phyloP scores from a whole-genome alignment of 345 rosid genomes.

The Hypericum androsaemum region DNA sequence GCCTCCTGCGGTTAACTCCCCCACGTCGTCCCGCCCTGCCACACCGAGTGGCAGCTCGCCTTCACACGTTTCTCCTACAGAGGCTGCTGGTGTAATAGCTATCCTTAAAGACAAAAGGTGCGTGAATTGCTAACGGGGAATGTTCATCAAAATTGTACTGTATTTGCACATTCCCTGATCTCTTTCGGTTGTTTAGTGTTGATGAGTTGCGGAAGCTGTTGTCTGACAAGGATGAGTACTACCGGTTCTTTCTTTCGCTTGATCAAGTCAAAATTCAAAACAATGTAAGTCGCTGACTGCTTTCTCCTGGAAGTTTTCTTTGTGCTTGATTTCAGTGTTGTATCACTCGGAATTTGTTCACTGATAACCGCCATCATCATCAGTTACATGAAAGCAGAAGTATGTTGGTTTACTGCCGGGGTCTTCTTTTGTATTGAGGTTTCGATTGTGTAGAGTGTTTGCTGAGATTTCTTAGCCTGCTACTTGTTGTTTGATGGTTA shows the following conservation, averaged over 20 bases:
- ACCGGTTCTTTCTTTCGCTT: constrained; percentile 60
- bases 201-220: constrained; percentile 82
- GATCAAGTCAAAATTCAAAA: constrained; percentile 87
- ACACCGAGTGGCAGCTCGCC: constrained; percentile 39
- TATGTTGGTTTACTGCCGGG: no score
- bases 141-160: no score
- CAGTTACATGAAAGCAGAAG: no score
- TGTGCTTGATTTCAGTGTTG: neutral
- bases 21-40: constrained; percentile 50
- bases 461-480: no score
- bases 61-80: constrained; percentile 62
- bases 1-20: constrained; percentile 44
- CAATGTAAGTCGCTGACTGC: constrained; percentile 44
- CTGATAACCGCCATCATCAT: no score
- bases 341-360: no score
- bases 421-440: no score
- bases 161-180: neutral
- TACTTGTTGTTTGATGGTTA: no score
- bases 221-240: constrained; percentile 76
- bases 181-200: constrained; percentile 33
- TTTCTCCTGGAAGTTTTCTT: neutral
- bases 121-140: constrained; percentile 5
- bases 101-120: constrained; percentile 70
- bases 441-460: no score
- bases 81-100: constrained; percentile 57